Evolutionary conservation across 257 asterid species (phyloP).

Genomic region (Jaltomata sinuosa): DNA sequence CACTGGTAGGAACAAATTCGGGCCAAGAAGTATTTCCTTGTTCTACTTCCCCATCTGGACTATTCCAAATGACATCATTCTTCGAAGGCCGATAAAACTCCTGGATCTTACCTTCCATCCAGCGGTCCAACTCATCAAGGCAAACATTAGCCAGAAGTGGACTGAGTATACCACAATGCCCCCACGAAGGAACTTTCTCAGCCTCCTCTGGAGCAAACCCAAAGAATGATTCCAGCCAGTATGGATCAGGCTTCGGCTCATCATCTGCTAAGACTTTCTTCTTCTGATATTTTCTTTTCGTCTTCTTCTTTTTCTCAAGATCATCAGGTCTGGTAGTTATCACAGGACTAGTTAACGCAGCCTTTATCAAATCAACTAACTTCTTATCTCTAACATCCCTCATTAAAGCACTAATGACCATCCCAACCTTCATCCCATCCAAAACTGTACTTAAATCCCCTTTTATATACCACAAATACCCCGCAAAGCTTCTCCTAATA

Average conservation of each 20-base stretch:
- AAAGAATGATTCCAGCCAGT: conserved; percentile 82
- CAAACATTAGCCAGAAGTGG: conserved; percentile 86
- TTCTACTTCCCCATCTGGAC: conserved; percentile 66
- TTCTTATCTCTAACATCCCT: conserved; percentile 94
- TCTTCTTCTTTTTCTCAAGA: conserved; percentile 76
- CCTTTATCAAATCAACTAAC: conserved; percentile 82
- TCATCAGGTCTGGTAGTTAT: conserved; percentile 49
- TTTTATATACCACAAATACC: conserved; percentile 91
- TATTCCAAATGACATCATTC: conserved; percentile 90
- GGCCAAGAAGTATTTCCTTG: conserved; percentile 99
- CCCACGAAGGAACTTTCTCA: conserved; percentile 81
- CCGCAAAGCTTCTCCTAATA: conserved; percentile 91
- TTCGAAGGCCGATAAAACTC: conserved; percentile 80
- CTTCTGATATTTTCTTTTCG: conserved; percentile 81
- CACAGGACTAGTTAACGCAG: conserved; percentile 77
- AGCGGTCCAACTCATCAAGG: conserved; percentile 84
- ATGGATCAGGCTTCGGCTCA: conserved; percentile 97
- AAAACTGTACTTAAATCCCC: conserved; percentile 83
- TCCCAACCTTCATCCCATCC: conserved; percentile 92
- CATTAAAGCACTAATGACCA: conserved; percentile 78
- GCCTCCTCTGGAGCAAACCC: conserved; percentile 99
- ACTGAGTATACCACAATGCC: conserved; percentile 93
- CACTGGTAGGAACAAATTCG: conserved; percentile 92
- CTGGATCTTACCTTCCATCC: conserved; percentile 86
- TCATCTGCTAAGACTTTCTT: conserved; percentile 89